phyloP scores from a whole-genome alignment of 1,284 basidiomycete genomes.

The Ganoderma sp. region DNA sequence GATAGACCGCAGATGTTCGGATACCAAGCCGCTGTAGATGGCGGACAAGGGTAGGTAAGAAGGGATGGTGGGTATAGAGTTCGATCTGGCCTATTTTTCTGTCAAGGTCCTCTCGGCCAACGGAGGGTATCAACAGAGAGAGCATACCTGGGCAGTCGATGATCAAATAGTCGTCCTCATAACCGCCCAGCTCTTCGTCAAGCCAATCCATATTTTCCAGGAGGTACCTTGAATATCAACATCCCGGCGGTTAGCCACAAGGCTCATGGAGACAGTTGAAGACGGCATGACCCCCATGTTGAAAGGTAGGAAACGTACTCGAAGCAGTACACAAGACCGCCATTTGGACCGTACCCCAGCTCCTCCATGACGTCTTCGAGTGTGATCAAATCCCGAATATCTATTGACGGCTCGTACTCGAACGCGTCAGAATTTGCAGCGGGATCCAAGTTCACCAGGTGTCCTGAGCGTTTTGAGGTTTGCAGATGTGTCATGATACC shows the following conservation, averaged over 20 bases:
- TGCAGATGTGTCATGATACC: conserved; percentile 92
- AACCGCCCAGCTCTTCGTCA: conserved; percentile 95
- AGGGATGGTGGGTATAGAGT: conserved; percentile 97
- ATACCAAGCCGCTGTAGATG: conserved; percentile 75
- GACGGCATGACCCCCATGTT: not conserved
- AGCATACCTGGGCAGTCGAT: conserved; percentile 95
- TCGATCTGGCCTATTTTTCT: conserved; percentile 89
- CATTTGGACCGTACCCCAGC: conserved; percentile 95
- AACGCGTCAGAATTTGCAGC: conserved; percentile 88
- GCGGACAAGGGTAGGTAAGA: conserved; percentile 88
- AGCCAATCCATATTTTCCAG: conserved; percentile 98
- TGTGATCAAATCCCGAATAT: conserved; percentile 93
- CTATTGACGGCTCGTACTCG: conserved; percentile 92
- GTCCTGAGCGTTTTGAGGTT: conserved; percentile 82
- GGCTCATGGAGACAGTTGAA: not conserved
- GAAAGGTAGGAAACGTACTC: conserved; percentile 63
- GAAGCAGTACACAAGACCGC: conserved; percentile 97
- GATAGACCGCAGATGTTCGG: conserved; percentile 84
- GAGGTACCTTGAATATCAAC: conserved; percentile 81
- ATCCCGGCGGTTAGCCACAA: no score
- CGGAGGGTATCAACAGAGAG: not conserved
- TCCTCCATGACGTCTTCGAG: conserved; percentile 98
- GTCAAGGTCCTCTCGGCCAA: not conserved
- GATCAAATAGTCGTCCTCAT: conserved; percentile 96
- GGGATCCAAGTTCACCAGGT: conserved; percentile 98